A percentile compares a stretch with the other conserved stretches of the same genome.
Conservation (phyloP, 805 yeast species). For the Isabelozyma gotoi region DNA sequence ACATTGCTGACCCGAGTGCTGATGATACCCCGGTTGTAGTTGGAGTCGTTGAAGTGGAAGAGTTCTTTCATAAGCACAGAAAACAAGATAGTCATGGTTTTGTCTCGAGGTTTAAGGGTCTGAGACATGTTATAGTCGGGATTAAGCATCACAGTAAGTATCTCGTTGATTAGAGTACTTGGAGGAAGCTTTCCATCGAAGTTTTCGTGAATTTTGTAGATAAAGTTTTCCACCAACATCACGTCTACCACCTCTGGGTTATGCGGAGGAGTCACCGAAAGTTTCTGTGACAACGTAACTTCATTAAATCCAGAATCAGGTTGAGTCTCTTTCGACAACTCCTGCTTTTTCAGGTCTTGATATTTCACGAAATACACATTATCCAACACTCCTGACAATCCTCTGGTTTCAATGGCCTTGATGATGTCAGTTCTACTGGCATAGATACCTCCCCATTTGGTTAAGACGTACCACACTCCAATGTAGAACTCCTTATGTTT, state of each 20-base stretch:
- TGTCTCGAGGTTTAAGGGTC: conserved; percentile 21
- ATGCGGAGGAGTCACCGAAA: not conserved
- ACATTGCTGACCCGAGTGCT: conserved; percentile 10
- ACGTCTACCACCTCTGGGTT: conserved; percentile 20
- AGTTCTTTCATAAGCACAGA: conserved; percentile 27
- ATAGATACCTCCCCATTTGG: conserved; percentile 34
- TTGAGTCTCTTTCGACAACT: not conserved
- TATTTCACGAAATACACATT: too few species aligned
- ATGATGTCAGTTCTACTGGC: conserved; percentile 5
- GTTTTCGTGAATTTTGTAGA: conserved; percentile 30
- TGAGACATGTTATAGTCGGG: conserved; percentile 13
- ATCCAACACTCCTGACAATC: conserved; percentile 6
- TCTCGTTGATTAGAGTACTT: conserved; percentile 24
- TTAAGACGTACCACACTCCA: conserved; percentile 32
- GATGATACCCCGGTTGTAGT: conserved; percentile 16
- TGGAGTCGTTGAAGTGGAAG: conserved; percentile 26
- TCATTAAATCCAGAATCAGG: not conserved
- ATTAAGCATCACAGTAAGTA: conserved; percentile 21
- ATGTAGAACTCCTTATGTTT: conserved; percentile 25
- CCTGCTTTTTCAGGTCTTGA: too few species aligned
- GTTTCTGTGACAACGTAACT: not conserved
- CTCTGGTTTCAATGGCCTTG: conserved; percentile 1
- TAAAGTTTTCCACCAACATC: conserved; percentile 30
- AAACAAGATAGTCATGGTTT: conserved; percentile 29
- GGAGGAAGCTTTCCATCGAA: conserved; percentile 15